Evolutionary conservation across 2,329 filamentous ascomycete genomes (phyloP), one percentile per base, ranked within the genome.

Genomic region (Fusarium cyanostomum): DNA sequence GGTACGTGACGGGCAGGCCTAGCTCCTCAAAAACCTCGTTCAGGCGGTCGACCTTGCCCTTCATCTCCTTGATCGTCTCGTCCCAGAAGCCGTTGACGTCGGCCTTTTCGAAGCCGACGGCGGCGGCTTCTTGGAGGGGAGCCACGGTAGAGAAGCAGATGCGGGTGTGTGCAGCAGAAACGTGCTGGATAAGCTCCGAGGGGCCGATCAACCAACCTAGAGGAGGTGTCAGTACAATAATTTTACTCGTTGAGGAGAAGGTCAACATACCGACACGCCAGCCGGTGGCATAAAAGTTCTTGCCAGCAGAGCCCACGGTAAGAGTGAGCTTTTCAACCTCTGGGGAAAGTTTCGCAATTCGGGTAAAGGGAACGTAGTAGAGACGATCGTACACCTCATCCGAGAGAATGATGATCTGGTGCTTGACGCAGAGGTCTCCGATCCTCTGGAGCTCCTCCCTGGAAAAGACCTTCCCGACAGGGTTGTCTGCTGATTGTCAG

Each of bases 271-370:
- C 86, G 5, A 98, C 94, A 56, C 95, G 89, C 95, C 95, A 99
- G 43, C 95, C 95, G 0, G 95, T 99, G 54, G 92, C 92, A 74
- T 98, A 98, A 78, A 99, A 99, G 82, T 95, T 96, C 85, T 99
- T 99, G 70, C 95, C 95, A 1, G 93, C 95, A 1, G 93, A 97
- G 16, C 95, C 95, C 27, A 99, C 95, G 0, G 95, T 98, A 44
- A 99, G 79, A 5, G 95, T 98, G 67, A 96, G 84, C 56, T 87
- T 87, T 69, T 93, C 93, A 48, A 98, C 88, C 75, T 97, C 93
- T 0, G 94, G 93, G 0, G 92, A 96, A 15, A 99, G 81, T 0
- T 93, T 97, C 21, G 92, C 92, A 52, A 98, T 90, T 69, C 95
- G 87, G 1, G 94, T 98, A 74, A 98, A 99, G 1, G 94, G 94